Base-by-base conservation (phyloP, 441 rosid species). In the Hypseocharis bilobata region DNA sequence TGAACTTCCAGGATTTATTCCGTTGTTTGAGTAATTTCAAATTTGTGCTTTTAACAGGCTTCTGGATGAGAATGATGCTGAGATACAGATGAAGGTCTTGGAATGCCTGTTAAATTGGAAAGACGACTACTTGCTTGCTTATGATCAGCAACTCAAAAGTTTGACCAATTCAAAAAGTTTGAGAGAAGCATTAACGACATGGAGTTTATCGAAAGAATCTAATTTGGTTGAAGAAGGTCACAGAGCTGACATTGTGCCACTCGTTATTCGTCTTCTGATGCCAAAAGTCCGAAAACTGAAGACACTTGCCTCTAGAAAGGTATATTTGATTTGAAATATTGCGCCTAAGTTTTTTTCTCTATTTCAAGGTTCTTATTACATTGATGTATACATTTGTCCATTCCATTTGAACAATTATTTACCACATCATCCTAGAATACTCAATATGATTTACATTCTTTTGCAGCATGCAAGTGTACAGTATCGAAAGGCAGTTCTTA, bases 251-350 rank as follows among this genome's bases (percentile, higher is more conserved):
- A 69, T 94, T 64, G 76, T 84, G 62, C 91, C 96, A 63, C 40
- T 86, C 59, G 87, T 86, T 70, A 73, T 91, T 62, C 86, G 83
- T 30, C 74, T 91, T 74, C 78, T 91, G 77, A 78, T 84, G 81
- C 96, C 98, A 62, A 91, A 88, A 88, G 86, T 91, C 65, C 85
- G 96, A 78, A 94, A 84, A 70, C 75, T 86, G 73, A 89, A 86
- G 83, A 84, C 69, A 19, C 86, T 83, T 54, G 96, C 94, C 65
- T 85, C 99, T 63, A 85, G 96, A 61, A 94, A 91, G 91, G 99
- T 90, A 76, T 70, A 66, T 52, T 52, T 45, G 26, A 17, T 4
- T 17, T 68, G 22, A 32, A 45, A 62, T 17, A 58, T 38, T 56
- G 10, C 45, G 1, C 36, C 69, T 20, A 14, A 60, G 27, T 57